phyloP scores from a whole-genome alignment of 1,139 yeast genomes.

The Saccharomyces pastorianus region DNA sequence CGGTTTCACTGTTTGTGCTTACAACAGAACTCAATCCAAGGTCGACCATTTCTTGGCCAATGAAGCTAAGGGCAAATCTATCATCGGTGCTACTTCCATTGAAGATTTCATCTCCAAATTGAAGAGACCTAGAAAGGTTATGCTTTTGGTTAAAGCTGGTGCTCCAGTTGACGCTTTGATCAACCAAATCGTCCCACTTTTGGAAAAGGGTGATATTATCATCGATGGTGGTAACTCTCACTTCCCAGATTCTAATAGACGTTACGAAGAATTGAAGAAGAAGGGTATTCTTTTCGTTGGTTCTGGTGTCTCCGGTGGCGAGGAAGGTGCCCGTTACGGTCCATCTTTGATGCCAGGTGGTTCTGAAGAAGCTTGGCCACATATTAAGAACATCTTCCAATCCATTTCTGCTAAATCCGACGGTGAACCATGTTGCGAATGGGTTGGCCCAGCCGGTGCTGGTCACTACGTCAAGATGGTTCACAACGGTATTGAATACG shows the following conservation, averaged over 20 bases:
- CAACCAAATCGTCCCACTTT: slow-evolving; percentile 76
- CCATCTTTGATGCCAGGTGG: slow-evolving; percentile 99
- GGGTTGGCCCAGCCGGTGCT: slow-evolving; percentile 99
- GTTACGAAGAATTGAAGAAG: slow-evolving; percentile 77
- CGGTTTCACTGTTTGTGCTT: slow-evolving; percentile 94
- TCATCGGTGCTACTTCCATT: slow-evolving; percentile 90
- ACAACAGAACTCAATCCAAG: slow-evolving; percentile 93
- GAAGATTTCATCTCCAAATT: slow-evolving; percentile 81
- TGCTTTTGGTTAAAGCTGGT: slow-evolving; percentile 95
- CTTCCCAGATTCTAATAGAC: slow-evolving; percentile 97
- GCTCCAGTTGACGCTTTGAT: slow-evolving; percentile 88
- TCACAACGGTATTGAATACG: slow-evolving; percentile 99
- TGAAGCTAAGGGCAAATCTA: slow-evolving; percentile 95
- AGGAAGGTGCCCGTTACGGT: slow-evolving; percentile 99
- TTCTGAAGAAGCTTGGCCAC: slow-evolving; percentile 96
- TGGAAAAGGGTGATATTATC: slow-evolving; percentile 96
- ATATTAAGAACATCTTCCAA: slow-evolving; percentile 93
- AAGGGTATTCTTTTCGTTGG: slow-evolving; percentile 93
- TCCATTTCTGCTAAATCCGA: slow-evolving; percentile 91
- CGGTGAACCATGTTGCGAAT: slow-evolving; percentile 99
- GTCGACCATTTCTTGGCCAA: slow-evolving; percentile 88
- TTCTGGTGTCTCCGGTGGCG: slow-evolving; percentile 99
- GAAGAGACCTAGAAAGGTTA: slow-evolving; percentile 95
- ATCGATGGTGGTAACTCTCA: slow-evolving; percentile 99
- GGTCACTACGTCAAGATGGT: slow-evolving; percentile 99